Evolutionary conservation across 805 yeast species (phyloP).

Genomic region (Saturnispora sanitii): DNA sequence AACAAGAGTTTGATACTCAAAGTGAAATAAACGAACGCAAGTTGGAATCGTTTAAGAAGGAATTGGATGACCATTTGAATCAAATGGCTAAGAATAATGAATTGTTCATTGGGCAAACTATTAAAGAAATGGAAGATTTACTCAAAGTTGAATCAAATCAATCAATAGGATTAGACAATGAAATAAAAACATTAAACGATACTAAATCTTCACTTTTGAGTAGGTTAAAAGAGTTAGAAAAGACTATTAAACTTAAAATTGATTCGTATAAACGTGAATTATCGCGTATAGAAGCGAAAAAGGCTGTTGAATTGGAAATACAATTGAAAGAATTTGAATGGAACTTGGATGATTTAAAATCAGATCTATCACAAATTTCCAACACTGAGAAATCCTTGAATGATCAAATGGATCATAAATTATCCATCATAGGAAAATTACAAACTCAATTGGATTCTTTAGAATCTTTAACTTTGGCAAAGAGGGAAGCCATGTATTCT

Average conservation of each 20-base stretch:
- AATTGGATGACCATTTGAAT: not conserved
- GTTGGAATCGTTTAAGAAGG: not conserved
- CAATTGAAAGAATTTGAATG: not conserved
- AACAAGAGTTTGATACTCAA: not conserved
- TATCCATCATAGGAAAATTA: not conserved
- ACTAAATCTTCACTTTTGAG: not conserved
- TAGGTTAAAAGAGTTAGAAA: not conserved
- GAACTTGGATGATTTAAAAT: not conserved
- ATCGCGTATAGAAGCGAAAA: not conserved
- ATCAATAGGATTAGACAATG: not conserved
- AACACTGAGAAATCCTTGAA: not conserved
- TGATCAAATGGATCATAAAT: not conserved
- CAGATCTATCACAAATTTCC: not conserved
- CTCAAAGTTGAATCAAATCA: not conserved
- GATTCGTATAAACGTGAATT: not conserved
- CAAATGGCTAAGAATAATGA: not conserved
- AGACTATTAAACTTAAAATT: not conserved
- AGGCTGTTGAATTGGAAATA: not conserved
- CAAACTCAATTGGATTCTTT: not conserved
- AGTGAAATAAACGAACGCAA: slow-evolving; percentile 2
- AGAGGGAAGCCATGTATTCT: not conserved
- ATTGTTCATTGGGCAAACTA: not conserved
- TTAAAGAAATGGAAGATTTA: slow-evolving; percentile 1
- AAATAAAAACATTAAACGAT: not conserved
- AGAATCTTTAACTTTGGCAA: not conserved